A percentile compares a stretch with the other conserved stretches of the same genome.
Conservation (phyloP, 2,329 filamentous ascomycete species). For the Xylaria sp. region DNA sequence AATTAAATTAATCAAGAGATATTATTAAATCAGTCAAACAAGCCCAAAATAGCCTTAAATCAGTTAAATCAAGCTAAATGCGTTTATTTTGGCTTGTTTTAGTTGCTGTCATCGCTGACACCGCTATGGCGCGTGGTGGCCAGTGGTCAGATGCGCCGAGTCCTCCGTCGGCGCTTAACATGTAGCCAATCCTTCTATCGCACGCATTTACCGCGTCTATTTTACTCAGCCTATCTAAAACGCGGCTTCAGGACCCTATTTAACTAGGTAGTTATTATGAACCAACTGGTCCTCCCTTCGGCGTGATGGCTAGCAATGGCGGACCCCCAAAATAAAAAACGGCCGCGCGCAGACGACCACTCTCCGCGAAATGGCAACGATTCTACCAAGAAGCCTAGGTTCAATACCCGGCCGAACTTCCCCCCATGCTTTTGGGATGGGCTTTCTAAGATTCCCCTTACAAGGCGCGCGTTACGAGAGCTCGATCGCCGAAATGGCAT, state of each 20-base stretch:
- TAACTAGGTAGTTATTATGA: background rate
- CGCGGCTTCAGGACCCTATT: background rate
- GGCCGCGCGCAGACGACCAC: background rate
- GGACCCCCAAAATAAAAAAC: background rate
- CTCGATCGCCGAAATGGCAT: constrained; percentile 17
- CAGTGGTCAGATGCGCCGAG: no score
- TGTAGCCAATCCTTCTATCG: no score
- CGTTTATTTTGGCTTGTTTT: no score
- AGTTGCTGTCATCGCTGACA: no score
- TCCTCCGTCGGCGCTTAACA: no score
- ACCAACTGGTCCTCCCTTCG: background rate
- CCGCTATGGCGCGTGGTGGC: no score
- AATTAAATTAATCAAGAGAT: no score
- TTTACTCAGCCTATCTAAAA: no score
- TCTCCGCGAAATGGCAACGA: background rate
- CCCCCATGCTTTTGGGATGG: constrained; percentile 24
- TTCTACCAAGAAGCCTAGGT: background rate
- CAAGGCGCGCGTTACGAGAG: constrained; percentile 9
- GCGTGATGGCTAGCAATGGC: background rate
- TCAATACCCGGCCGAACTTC: background rate
- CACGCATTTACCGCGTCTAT: no score
- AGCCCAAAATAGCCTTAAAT: no score
- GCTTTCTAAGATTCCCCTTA: constrained; percentile 21
- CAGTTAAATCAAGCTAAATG: no score
- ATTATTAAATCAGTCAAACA: no score